Base-by-base conservation (phyloP, 108 stramenopile genomes). In the Skeletonema menzelii region DNA sequence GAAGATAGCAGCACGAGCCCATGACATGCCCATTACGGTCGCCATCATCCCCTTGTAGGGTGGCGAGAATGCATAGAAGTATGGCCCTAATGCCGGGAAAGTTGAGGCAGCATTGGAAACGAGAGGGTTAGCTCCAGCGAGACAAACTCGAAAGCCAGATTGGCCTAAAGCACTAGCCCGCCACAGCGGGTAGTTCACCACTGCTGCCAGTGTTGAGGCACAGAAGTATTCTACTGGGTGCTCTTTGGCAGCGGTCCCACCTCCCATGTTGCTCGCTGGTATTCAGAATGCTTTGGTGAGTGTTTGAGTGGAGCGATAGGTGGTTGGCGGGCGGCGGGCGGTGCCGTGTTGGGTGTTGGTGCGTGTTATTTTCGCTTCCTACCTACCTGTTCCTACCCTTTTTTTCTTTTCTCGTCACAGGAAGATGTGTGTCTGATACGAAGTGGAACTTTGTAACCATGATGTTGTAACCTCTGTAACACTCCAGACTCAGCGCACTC, bases 1-100 rank as follows among this genome's bases (percentile, higher is more conserved):
- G 75, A 99, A 99, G 40, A 99, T 99, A 4, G 96, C 91, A 1
- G 96, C 96, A 24, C 98, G 83, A 8, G 98, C 98, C 96, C 97
- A 99, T 11, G 96, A 96, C 97, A 99, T 98, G 42, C 98, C 97
- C 70, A 82, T 62, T 1, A 98, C 85, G 10, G 95, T 96, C 3
- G 95, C 97, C 1, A 83, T 31, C 37, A 94, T 78, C 20, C 98
- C 98, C 64, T 95, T 94, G 82, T 97, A 99, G 8, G 98, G 98
- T 17, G 97, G 97, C 24, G 86, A 63, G 67, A 99, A 88, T 15
- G 95, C 98, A 40, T 91, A 91, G 5, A 93, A 62, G 71, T 97
- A 99, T 8, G 76, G 77, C 13, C 68, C 66, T 12, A 77, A 24
- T 4, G 76, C 76, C 27, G 73, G 40, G 11, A 67, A 71, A 0